Base-by-base conservation (phyloP, 192 early-diverging fungal genomes). In the Podila verticillata region DNA sequence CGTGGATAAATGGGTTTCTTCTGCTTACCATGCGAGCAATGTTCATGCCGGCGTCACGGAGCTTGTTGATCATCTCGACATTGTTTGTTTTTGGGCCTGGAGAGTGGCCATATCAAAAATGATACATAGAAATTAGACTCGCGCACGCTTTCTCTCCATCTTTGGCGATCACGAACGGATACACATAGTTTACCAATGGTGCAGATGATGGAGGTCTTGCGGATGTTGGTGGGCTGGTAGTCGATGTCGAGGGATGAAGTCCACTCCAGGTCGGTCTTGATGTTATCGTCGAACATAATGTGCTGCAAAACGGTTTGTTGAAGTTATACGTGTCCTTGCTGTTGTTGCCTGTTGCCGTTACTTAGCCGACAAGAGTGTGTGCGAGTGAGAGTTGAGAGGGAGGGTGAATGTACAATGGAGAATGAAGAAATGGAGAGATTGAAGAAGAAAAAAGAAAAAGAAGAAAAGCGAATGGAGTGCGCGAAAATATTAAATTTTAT, bases 161-260 rank as follows among this genome's bases (percentile, higher is more conserved):
- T 1, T 15, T 44, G 13, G 13, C 12, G 39, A 44, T 44, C 39
- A 44, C 12, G 39, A 44, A 7, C 44, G 9, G 24, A 26, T 17
- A 28, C 2, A 39, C 3, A 35, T 22, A 9, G 54, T 35, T 39
- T 86, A 88, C 91, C 89, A 66, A 91, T 92, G 68, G 94, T 95
- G 84, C 92, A 93, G 74, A 95, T 93, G 60, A 95, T 94, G 65
- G 92, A 93, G 57, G 91, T 93, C 84, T 95, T 95, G 82, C 94
- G 92, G 65, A 86, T 77, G 57, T 88, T 88, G 56, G 61, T 72
- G 26, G 87, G 87, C 44, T 87, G 72, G 58, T 84, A 81, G 72
- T 84, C 88, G 60, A 93, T 90, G 69, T 85, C 84, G 66, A 95
- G 88, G 62, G 89, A 82, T 58, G 92, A 85, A 35, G 92, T 86